These are phyloP conservation scores for Trifolium dubium DNA, from an alignment of 306 rosid genomes.

Conservation along the genomic window DNA sequence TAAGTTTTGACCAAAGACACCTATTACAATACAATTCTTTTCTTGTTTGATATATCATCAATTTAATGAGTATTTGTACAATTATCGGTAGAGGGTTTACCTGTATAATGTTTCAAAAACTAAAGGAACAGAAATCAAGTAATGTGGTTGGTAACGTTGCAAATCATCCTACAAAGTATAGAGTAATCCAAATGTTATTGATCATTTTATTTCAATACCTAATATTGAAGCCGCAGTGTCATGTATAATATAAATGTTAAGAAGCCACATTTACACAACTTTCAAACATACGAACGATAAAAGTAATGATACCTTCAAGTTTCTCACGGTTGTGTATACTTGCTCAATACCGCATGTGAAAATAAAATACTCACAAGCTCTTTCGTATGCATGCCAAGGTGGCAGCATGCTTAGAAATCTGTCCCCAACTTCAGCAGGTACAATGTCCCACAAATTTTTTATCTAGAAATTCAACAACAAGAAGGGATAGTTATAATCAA, in stretches of 20 bases:
- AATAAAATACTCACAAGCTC: conserved; percentile 86
- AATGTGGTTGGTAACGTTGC: conserved; percentile 74
- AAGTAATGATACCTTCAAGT: conserved; percentile 73
- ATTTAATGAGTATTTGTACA: conserved; percentile 29
- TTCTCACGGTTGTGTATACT: conserved; percentile 77
- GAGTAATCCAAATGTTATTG: background rate
- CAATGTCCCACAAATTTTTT: conserved; percentile 70
- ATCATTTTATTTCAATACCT: background rate
- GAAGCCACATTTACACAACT: conserved; percentile 7
- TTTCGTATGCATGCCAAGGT: conserved; percentile 97
- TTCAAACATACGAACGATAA: conserved; percentile 16
- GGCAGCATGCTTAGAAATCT: conserved; percentile 96
- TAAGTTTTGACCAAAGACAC: background rate
- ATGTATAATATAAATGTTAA: background rate
- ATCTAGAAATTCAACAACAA: conserved; percentile 54
- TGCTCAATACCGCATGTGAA: conserved; percentile 78
- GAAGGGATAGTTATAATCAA: background rate
- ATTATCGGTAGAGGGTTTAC: conserved; percentile 46
- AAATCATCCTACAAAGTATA: conserved; percentile 66
- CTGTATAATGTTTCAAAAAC: conserved; percentile 92
- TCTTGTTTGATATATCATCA: conserved; percentile 14
- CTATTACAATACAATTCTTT: background rate
- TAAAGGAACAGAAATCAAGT: conserved; percentile 84
- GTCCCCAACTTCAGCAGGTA: conserved; percentile 85
- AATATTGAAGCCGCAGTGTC: conserved; percentile 3